Conservation (phyloP, 331 rosid species). For the Dryas integrifolia region DNA sequence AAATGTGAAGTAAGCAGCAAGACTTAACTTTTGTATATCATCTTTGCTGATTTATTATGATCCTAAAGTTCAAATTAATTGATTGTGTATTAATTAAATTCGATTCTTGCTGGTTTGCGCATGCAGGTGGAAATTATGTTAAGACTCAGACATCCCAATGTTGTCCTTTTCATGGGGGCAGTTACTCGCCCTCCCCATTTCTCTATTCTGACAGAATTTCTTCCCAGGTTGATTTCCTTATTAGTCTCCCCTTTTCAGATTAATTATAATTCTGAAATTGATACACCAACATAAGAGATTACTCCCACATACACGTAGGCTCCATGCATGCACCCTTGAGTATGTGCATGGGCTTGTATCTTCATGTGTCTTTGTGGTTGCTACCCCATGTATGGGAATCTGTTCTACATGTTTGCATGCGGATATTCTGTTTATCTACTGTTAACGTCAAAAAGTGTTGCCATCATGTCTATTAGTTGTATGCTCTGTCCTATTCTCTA, state of each 20-base stretch:
- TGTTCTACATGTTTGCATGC: too few relatives aligned
- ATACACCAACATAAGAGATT: background rate
- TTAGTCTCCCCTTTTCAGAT: constrained; percentile 14
- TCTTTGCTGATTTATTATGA: background rate
- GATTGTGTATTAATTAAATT: background rate
- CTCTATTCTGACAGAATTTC: constrained; percentile 93
- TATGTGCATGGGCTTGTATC: background rate
- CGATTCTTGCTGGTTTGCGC: constrained; percentile 21
- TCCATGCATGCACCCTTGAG: too few relatives aligned
- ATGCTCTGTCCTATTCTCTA: constrained; percentile 23
- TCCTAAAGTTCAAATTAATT: constrained; percentile 4
- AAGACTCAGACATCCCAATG: constrained; percentile 97
- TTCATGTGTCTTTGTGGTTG: too few relatives aligned
- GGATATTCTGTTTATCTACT: background rate
- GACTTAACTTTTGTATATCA: constrained; percentile 16
- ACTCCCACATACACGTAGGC: too few relatives aligned
- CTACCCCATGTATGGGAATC: too few relatives aligned
- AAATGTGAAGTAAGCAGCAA: constrained; percentile 80
- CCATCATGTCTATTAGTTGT: constrained; percentile 19
- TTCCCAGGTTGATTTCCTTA: constrained; percentile 66
- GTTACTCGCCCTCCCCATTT: constrained; percentile 93
- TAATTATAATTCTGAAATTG: background rate
- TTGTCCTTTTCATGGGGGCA: constrained; percentile 99
- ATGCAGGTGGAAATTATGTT: constrained; percentile 95
- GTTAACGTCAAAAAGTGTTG: background rate